Conservation (phyloP, 2,329 filamentous ascomycete species). For the Fusarium miscanthi region DNA sequence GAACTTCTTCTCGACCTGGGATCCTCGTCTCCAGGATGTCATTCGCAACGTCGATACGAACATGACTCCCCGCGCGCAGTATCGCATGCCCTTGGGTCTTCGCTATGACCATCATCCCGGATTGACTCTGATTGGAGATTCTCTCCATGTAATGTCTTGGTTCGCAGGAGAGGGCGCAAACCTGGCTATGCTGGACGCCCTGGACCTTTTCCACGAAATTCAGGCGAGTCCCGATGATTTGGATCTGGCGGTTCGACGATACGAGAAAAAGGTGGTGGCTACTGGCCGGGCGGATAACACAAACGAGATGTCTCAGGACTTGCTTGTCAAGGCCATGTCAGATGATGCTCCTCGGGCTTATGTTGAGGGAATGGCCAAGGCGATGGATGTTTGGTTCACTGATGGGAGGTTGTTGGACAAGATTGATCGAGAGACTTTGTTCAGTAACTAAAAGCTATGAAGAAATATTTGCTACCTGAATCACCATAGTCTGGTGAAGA, state of each 20-base stretch:
- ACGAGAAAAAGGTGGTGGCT: not conserved
- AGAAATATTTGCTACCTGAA: no score
- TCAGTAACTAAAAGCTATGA: no score
- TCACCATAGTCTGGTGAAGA: no score
- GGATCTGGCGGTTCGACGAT: not conserved
- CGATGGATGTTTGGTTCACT: not conserved
- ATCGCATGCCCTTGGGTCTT: not conserved
- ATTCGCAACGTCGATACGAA: not conserved
- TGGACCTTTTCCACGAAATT: not conserved
- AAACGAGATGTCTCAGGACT: not conserved
- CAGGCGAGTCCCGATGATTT: fast-evolving
- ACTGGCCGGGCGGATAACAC: not conserved
- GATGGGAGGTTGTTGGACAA: not conserved
- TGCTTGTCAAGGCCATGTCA: not conserved
- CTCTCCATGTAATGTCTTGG: not conserved
- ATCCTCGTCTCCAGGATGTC: not conserved
- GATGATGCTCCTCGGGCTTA: not conserved
- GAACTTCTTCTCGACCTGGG: not conserved
- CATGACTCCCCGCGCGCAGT: not conserved
- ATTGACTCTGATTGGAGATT: not conserved
- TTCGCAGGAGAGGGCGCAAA: not conserved
- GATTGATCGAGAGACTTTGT: not conserved
- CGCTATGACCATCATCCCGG: fast-evolving
- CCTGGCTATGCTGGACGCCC: not conserved
- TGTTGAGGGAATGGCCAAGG: not conserved